Evolutionary conservation across 2,329 filamentous ascomycete species (phyloP), one percentile per base, ranked within the genome.

Genomic region (Aspergillus carbonarius): DNA sequence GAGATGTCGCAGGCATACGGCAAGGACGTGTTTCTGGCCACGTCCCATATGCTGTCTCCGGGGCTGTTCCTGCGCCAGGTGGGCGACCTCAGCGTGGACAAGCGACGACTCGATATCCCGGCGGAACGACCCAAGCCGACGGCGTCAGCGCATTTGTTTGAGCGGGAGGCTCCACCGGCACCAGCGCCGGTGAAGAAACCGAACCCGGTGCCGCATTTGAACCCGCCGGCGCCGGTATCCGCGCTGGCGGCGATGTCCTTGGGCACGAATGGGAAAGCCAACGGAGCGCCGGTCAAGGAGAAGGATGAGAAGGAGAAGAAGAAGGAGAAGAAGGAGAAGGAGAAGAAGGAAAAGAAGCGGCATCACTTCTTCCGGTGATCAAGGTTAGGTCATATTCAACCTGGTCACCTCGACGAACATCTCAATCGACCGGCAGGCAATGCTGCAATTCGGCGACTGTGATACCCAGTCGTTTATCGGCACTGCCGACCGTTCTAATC

Each of bases 21-120:
- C 54, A 86, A 89, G 63, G 95, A 99, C 67, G 80, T 98, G n/a
- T 91, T 96, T 72, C 84, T 99, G 5, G 86, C 89, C 17, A 95
- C 91, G 0, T 93, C 90, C 23, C 95, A 99, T 72, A 97, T 99
- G 93, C 81, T 96, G 48, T 95, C 88, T 0, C 93, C 95, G 0
- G 81, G 85, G 42, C 81, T 96, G 18, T 99, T 93, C 73, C 77
- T 96, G 34, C 87, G 90, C 39, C 93, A 98, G 73, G 78, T 97
- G 1, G 85, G 86, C 17, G 92, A 96, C 69, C 81, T 98, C 13
- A 89, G 88, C 60, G 83, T 85, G 35, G 89, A 92, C 68, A 88
- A 88, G 69, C 84, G 90, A 54, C 83, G 86, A 47, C 82, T 99
- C 15, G 88, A 92, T 66, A 84, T 99, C 5, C 95, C 93, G 0